Base-by-base conservation (phyloP, 306 rosid species). In the Vicia villosa region DNA sequence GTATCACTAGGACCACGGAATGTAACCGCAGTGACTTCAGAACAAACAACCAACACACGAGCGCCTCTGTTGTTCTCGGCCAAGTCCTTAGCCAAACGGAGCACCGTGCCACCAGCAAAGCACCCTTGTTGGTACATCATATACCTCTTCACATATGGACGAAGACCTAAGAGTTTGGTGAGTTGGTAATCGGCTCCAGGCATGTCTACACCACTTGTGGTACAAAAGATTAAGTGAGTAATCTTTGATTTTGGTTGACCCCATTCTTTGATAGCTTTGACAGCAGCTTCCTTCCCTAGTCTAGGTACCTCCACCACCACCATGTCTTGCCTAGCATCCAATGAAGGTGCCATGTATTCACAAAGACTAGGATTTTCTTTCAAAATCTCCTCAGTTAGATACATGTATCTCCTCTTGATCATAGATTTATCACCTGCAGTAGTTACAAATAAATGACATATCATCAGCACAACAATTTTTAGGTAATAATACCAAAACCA, bases 201-300 rank as follows among this genome's bases (percentile, higher is more conserved):
- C 93, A 89, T 89, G 75, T 89, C 96, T 0, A 87, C 89, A 50
- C 96, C 96, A 65, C 92, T 85, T 0, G 87, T 85, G 66, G 96
- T 90, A 82, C 93, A 87, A 49, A 90, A 82, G 46, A 90, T 79
- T 3, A 90, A 28, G 51, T 85, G 94, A 8, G 94, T 90, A 17
- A 90, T 85, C 74, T 90, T 87, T 19, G 96, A 87, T 21, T 82
- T 87, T 22, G 92, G 86, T 16, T 87, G 82, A 0, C 82, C 82
- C 78, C 82, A 72, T 60, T 65, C 78, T 9, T 78, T 78, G 0
- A 78, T 72, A 75, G 76, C 92, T 77, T 85, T 90, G 1, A 67
- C 17, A 2, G 96, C 96, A 3, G 94, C 94, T 20, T 87, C 91
- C 62, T 90, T 90, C 0, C 96, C 96, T 0, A 90, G 77, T 12